Evolutionary conservation across 163 green algal species (phyloP).

Genomic region (Scenedesmus sp.): DNA sequence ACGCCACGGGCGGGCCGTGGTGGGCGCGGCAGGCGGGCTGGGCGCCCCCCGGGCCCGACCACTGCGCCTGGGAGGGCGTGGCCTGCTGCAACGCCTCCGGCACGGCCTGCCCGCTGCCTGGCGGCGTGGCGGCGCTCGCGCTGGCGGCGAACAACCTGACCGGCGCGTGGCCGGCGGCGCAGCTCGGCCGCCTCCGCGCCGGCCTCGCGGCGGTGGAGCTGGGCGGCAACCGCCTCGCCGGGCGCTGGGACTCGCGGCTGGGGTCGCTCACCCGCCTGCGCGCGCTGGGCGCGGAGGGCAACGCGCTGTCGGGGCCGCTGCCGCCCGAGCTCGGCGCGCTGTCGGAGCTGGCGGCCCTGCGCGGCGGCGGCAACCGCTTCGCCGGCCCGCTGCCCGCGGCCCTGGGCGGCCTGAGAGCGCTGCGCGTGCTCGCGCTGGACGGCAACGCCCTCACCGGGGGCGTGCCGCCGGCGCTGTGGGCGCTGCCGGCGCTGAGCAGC

Average conservation of each 20-base stretch:
- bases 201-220: conserved; percentile 33
- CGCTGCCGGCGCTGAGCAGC: neutral
- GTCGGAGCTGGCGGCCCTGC: conserved; percentile 17
- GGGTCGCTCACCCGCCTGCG: conserved; percentile 7
- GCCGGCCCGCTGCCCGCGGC: neutral
- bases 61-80: conserved; percentile 39
- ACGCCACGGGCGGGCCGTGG: neutral
- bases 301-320: conserved; percentile 29
- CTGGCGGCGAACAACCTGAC: conserved; percentile 34
- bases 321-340: conserved; percentile 20
- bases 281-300: conserved; percentile 21
- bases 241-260: neutral
- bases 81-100: conserved; percentile 13
- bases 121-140: conserved; percentile 14
- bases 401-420: neutral
- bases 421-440: neutral
- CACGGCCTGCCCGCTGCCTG: neutral
- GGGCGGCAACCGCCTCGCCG: conserved; percentile 29
- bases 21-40: conserved; percentile 25
- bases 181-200: conserved; percentile 5
- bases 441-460: conserved; percentile 3
- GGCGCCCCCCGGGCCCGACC: neutral
- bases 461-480: neutral
- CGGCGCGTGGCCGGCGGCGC: conserved; percentile 20
- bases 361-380: conserved; percentile 12